A percentile compares a stretch with the other conserved stretches of the same genome.
Conservation (phyloP, 805 yeast species). For the Wickerhamia fluorescens region DNA sequence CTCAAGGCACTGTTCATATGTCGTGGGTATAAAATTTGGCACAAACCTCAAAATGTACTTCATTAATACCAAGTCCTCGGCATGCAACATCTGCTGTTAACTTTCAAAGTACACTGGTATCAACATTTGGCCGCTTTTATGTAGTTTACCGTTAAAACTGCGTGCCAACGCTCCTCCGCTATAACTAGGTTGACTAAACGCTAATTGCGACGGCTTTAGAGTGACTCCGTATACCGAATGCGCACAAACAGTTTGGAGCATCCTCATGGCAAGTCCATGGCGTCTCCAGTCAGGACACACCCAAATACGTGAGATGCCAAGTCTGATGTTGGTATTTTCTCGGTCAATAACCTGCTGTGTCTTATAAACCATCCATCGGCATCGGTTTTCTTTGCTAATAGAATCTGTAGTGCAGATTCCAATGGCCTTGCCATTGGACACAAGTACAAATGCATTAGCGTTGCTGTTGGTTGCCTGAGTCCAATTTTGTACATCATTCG, state of each 20-base stretch:
- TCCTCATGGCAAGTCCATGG: conserved; percentile 39
- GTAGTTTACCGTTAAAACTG: conserved; percentile 48
- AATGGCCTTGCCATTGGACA: conserved; percentile 40
- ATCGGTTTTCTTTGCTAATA: conserved; percentile 26
- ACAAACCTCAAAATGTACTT: no score
- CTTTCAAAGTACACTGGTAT: conserved; percentile 43
- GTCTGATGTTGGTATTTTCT: conserved; percentile 22
- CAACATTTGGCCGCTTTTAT: conserved; percentile 43
- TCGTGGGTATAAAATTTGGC: no score
- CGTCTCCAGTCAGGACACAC: conserved; percentile 41
- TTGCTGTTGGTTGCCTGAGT: conserved; percentile 8
- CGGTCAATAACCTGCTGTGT: conserved; percentile 46
- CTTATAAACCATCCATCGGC: conserved; percentile 56
- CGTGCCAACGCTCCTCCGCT: conserved; percentile 56
- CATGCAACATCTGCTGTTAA: no score
- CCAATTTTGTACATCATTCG: conserved; percentile 28
- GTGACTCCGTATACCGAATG: conserved; percentile 44
- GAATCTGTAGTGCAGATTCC: conserved; percentile 53
- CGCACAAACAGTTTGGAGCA: conserved; percentile 38
- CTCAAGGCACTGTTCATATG: no score
- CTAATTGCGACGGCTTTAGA: conserved; percentile 39
- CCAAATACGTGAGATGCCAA: conserved; percentile 39
- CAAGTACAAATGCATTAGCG: conserved; percentile 39
- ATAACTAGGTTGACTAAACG: conserved; percentile 69
- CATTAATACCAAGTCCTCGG: no score